Conservation (phyloP, 2,329 filamentous ascomycete species). For the Fusarium annulatum region DNA sequence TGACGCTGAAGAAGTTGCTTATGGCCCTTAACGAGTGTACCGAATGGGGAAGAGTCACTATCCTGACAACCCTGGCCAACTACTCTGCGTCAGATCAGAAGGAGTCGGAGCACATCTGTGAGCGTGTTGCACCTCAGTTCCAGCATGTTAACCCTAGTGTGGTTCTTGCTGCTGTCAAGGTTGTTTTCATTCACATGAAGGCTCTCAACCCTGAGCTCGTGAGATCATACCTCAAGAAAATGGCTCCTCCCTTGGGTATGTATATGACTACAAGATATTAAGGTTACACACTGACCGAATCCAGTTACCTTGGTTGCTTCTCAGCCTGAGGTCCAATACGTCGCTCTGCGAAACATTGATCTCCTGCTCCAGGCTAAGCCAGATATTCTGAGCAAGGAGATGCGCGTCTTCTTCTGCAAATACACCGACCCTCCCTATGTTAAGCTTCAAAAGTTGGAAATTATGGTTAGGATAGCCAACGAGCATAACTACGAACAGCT, state of each 20-base stretch:
- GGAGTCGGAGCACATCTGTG: constrained; percentile 98
- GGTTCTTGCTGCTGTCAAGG: constrained; percentile 96
- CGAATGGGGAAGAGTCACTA: constrained; percentile 96
- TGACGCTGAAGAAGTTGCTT: constrained; percentile 91
- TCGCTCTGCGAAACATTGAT: constrained; percentile 95
- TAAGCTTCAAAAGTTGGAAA: constrained; percentile 97
- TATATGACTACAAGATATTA: background rate
- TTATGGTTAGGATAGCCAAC: constrained; percentile 99
- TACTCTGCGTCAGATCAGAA: constrained; percentile 90
- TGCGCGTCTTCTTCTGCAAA: constrained; percentile 99
- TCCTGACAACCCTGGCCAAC: constrained; percentile 87
- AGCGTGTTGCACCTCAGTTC: constrained; percentile 94
- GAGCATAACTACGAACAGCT: constrained; percentile 96
- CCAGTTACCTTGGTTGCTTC: constrained; percentile 94
- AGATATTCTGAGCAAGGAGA: constrained; percentile 95
- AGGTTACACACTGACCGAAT: background rate
- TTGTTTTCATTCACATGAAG: constrained; percentile 96
- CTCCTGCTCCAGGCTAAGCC: constrained; percentile 94
- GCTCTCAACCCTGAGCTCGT: constrained; percentile 80
- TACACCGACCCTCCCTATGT: constrained; percentile 99
- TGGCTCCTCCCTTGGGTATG: constrained; percentile 92
- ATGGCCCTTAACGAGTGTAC: constrained; percentile 98
- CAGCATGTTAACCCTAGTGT: constrained; percentile 98
- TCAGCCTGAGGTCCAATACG: constrained; percentile 96
- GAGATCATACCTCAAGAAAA: constrained; percentile 94